Evolutionary conservation across 176 grass and related monocot genomes (phyloP).

Genomic region (Thinopyrum elongatum): DNA sequence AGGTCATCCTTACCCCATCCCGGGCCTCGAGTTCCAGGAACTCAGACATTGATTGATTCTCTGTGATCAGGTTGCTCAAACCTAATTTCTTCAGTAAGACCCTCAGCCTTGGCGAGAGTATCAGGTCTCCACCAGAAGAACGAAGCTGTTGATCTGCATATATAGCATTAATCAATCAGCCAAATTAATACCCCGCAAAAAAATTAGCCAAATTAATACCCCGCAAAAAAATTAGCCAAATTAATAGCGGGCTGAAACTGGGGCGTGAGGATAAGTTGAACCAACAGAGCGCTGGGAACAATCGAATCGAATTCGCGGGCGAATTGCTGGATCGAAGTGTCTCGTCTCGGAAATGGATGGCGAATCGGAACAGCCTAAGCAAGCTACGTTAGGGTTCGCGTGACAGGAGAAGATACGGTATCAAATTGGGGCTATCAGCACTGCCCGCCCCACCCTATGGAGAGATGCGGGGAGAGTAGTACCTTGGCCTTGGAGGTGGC

Average conservation of each 20-base stretch:
- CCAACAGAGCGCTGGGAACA: neutral
- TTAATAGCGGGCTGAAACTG: neutral
- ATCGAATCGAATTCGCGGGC: neutral
- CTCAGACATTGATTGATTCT: slow-evolving; percentile 68
- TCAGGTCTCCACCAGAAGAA: neutral
- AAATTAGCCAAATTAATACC: neutral
- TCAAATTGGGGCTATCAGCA: neutral
- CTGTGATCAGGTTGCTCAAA: slow-evolving; percentile 12
- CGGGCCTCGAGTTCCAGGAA: slow-evolving; percentile 82
- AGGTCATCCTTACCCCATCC: slow-evolving; percentile 92
- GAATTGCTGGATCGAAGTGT: neutral
- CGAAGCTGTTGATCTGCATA: slow-evolving; percentile 1
- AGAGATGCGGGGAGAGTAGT: neutral
- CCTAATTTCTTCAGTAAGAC: neutral
- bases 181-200: neutral
- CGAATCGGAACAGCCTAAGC: neutral
- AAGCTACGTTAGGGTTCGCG: slow-evolving; percentile 26
- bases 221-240: neutral
- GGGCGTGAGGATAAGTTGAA: neutral
- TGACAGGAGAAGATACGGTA: neutral
- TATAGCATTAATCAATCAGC: slow-evolving; percentile 14
- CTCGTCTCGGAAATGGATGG: neutral
- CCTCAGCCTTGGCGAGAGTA: neutral
- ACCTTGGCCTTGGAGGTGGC: neutral
- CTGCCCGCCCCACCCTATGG: neutral